A percentile compares a stretch with the other conserved stretches of the same genome.
These are phyloP conservation scores for Cenchrus purpureus DNA, from an alignment of 176 grass and related monocot species.

Conservation along the genomic window DNA sequence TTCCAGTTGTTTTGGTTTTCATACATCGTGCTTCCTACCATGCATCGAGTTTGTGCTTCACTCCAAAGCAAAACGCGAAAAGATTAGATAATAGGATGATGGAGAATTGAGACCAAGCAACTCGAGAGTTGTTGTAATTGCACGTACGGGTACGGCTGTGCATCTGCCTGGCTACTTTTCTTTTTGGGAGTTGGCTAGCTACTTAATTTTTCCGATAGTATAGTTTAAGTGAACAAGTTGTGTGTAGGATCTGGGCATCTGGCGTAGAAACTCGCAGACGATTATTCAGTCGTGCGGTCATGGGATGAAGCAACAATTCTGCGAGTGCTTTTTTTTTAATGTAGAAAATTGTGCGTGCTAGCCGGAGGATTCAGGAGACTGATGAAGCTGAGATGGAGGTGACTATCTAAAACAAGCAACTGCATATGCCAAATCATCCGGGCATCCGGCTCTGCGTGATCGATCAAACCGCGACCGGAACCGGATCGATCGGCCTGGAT, in stretches of 20 bases:
- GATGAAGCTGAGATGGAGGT: background rate
- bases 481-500: background rate
- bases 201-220: too few relatives aligned
- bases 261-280: background rate
- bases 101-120: too few relatives aligned
- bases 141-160: background rate
- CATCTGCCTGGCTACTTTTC: background rate
- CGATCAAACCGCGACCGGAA: background rate
- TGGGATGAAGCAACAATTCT: background rate
- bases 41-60: too few relatives aligned
- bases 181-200: too few relatives aligned
- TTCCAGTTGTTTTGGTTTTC: background rate
- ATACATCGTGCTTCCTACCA: background rate
- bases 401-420: background rate
- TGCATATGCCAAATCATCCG: background rate
- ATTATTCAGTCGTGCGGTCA: background rate
- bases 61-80: background rate
- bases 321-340: background rate
- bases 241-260: background rate
- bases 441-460: background rate
- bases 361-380: background rate
- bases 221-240: background rate
- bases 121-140: background rate
- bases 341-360: background rate
- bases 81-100: too few relatives aligned